These are phyloP conservation scores for Fusarium sp. DNA, from an alignment of 2,329 filamentous ascomycete species.

Conservation along the genomic window DNA sequence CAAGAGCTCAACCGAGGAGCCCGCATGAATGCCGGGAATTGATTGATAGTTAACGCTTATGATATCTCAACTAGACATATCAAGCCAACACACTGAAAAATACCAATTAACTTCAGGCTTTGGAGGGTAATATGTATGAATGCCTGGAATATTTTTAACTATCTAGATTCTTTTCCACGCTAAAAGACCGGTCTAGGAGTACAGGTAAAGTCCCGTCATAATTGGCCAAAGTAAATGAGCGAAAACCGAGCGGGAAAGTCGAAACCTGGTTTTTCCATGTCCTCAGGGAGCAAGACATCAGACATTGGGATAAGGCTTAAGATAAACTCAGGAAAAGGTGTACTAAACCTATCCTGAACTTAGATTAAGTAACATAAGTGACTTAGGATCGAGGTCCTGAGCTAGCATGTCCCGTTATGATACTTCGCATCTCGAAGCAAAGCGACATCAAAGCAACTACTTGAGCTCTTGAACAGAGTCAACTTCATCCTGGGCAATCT, in stretches of 20 bases:
- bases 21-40: background rate
- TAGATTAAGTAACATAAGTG: background rate
- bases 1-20: accelerated
- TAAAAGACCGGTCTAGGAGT: accelerated
- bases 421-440: too few species aligned
- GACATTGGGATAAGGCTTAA: too few species aligned
- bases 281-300: background rate
- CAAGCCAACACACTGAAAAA: too few species aligned
- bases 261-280: background rate
- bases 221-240: too few species aligned
- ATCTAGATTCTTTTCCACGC: background rate
- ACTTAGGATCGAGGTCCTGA: too few species aligned
- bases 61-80: too few species aligned
- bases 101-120: too few species aligned
- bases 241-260: background rate
- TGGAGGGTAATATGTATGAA: background rate
- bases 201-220: background rate
- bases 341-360: background rate
- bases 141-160: too few species aligned
- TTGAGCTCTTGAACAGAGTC: background rate
- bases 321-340: background rate
- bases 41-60: too few species aligned
- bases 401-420: too few species aligned
- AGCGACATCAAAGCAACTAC: background rate
- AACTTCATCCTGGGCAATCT: background rate